Conservation (phyloP, 2,329 filamentous ascomycete species). For the Aspergillus sp. region DNA sequence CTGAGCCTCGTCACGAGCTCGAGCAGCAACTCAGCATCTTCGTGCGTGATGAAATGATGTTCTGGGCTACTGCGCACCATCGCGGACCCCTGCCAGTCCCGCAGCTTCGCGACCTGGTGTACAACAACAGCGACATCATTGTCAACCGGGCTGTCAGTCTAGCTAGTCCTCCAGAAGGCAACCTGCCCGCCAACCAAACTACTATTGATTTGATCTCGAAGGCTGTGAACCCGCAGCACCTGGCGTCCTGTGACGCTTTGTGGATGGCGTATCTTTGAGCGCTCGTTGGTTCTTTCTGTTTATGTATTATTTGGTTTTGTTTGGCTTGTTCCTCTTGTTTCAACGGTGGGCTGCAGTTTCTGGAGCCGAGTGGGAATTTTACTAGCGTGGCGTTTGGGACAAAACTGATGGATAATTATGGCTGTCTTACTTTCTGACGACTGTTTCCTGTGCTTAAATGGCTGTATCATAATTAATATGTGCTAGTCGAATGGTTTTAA, state of each 20-base stretch:
- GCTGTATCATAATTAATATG: constrained; percentile 12
- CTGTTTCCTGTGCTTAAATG: constrained; percentile 16
- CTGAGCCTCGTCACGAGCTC: constrained; percentile 77
- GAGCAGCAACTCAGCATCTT: constrained; percentile 93
- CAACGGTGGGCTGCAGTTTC: constrained; percentile 6
- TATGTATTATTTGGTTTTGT: constrained; percentile 12
- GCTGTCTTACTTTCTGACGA: constrained; percentile 1
- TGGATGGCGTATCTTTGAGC: constrained; percentile 92
- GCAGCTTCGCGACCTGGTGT: constrained; percentile 74
- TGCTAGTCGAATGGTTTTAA: neutral
- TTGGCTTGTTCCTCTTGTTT: constrained; percentile 15
- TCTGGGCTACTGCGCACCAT: constrained; percentile 86
- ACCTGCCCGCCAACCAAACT: constrained; percentile 92
- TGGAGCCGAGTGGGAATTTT: constrained; percentile 5
- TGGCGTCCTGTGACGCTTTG: constrained; percentile 84
- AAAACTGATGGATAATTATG: constrained; percentile 3
- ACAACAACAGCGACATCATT: constrained; percentile 84
- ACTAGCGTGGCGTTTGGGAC: constrained; percentile 25
- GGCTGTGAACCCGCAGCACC: constrained; percentile 85
- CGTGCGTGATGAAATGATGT: constrained; percentile 96
- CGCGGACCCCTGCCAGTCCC: constrained; percentile 63
- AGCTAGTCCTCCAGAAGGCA: constrained; percentile 71
- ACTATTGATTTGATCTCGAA: constrained; percentile 92
- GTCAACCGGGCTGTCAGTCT: constrained; percentile 86
- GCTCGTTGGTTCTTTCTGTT: constrained; percentile 5